These are phyloP conservation scores for Parsonsia alboflavescens DNA, from an alignment of 257 asterid species.

Conservation along the genomic window DNA sequence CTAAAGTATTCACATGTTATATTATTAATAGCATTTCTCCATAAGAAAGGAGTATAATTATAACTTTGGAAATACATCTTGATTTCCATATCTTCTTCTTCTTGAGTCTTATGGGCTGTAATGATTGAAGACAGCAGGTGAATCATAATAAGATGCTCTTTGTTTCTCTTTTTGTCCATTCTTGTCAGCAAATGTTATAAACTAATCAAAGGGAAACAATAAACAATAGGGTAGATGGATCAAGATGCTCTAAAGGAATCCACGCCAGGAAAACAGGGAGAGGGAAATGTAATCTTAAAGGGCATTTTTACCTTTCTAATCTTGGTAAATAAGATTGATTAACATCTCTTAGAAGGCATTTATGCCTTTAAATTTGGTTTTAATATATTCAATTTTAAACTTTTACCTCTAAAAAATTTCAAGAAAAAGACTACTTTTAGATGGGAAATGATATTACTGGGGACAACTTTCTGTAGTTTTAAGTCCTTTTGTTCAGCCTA, in stretches of 20 bases:
- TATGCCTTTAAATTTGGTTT: background rate
- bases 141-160: conserved; percentile 9
- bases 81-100: background rate
- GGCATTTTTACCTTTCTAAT: background rate
- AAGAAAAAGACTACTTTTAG: conserved; percentile 2
- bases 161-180: background rate
- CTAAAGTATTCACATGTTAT: background rate
- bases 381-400: background rate
- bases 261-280: background rate
- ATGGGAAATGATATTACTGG: conserved; percentile 2
- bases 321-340: background rate
- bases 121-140: conserved; percentile 4
- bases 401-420: background rate
- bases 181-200: background rate
- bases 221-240: background rate
- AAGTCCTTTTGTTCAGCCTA: conserved; percentile 5
- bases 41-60: background rate
- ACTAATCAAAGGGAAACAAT: background rate
- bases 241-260: background rate
- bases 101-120: background rate
- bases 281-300: background rate
- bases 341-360: background rate
- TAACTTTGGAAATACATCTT: background rate
- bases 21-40: background rate
- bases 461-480: conserved; percentile 1